These are phyloP conservation scores for Hymenoscyphus fraxineus DNA, from an alignment of 2,329 filamentous ascomycete genomes.

Conservation along the genomic window DNA sequence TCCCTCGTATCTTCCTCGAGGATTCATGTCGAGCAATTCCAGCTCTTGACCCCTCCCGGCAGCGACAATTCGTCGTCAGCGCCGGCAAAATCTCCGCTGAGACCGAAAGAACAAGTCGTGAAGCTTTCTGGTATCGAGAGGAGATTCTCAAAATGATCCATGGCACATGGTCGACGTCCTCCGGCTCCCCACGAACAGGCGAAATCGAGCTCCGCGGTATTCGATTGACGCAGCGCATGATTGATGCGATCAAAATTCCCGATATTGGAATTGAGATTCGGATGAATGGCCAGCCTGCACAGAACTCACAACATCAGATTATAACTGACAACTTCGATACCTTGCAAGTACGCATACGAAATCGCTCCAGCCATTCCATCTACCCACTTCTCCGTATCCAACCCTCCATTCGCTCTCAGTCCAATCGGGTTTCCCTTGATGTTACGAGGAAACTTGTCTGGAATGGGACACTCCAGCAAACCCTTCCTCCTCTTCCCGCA, in stretches of 20 bases:
- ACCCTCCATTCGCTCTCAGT: conserved; percentile 69
- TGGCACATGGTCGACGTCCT: conserved; percentile 65
- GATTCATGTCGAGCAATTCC: conserved; percentile 76
- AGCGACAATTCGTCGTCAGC: conserved; percentile 90
- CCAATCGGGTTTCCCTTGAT: conserved; percentile 65
- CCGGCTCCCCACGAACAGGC: conserved; percentile 54
- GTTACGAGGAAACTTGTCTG: conserved; percentile 77
- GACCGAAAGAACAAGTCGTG: conserved; percentile 70
- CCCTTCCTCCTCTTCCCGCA: conserved; percentile 59
- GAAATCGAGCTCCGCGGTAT: conserved; percentile 73
- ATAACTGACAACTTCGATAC: conserved; percentile 62
- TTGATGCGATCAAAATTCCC: conserved; percentile 76
- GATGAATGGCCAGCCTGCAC: conserved; percentile 38
- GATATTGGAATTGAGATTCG: conserved; percentile 67
- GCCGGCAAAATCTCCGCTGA: conserved; percentile 75
- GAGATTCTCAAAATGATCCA: conserved; percentile 67
- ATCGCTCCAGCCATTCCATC: conserved; percentile 66
- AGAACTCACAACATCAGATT: conserved; percentile 29
- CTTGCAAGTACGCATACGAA: conserved; percentile 67
- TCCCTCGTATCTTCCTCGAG: conserved; percentile 72
- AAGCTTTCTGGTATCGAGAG: conserved; percentile 90
- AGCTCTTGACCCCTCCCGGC: conserved; percentile 72
- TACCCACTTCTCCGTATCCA: conserved; percentile 71
- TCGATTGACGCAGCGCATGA: conserved; percentile 71
- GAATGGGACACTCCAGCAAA: conserved; percentile 79